Evolutionary conservation across 768 basidiomycete species (phyloP), one percentile per base, ranked within the genome.

Genomic region (Mycena latifolia): DNA sequence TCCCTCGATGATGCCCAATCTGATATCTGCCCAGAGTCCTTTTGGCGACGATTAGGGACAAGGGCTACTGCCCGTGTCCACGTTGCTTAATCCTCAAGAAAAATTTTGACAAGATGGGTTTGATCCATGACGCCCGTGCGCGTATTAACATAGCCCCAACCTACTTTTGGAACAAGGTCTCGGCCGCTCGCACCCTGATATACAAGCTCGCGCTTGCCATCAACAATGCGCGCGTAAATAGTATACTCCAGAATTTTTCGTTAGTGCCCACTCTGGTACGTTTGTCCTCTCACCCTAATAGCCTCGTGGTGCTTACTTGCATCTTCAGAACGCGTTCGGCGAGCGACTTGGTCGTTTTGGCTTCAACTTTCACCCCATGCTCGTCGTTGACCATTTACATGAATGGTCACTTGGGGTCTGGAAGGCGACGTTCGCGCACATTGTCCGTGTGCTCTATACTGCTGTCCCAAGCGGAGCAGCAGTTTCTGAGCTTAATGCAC

Each of bases 401-500:
- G 78, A 79, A 58, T 71, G 77, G 66, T 78, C 79, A 55, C 71
- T 78, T 5, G 78, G 78, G 29, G 77, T 76, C 2, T 79, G 75
- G 75, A 79, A 78, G 55, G 67, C 69, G 0, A 31, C 77, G 0
- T 74, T 80, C 27, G 68, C 65, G 3, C 78, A 79, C 64, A 60
- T 79, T 2, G 61, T 79, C 15, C 75, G 74, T 1, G 70, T 79
- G 12, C 54, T 79, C 1, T 58, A 75, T 52, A 33, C 56, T 5
- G 29, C 56, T 3, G 51, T 46, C 12, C 29, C 56, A 7, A 66
- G 55, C 15, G 55, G 51, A 27, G 58, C 15, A 20, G 55, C 56
- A 14, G 66, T 77, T 22, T 28, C 51, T 22, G 50, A 24, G 17
- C 51, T 77, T 5, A 70, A 77, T 61, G 17, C 55, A 48, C 35